Percentiles rank a stretch among this genome's conserved stretches.
Evolutionary conservation across 2,329 filamentous ascomycete species (phyloP).

Genomic region (Septoria petroselini): DNA sequence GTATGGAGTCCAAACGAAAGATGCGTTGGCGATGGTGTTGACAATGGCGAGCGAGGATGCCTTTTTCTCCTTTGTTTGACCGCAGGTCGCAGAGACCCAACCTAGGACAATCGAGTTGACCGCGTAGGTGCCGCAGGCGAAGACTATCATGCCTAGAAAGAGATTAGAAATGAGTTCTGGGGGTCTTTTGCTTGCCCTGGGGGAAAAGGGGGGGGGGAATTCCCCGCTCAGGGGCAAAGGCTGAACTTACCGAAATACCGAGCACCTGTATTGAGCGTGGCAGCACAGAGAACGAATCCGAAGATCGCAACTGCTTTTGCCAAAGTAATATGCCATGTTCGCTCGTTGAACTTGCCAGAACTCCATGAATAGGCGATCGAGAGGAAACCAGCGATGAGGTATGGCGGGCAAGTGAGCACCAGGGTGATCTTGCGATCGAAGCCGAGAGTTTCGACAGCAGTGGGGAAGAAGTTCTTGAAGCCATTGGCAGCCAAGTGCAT

Average conservation of each 20-base stretch:
- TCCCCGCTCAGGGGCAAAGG: too few species aligned
- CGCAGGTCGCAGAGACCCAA: slow-evolving; percentile 47
- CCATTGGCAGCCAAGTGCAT: slow-evolving; percentile 54
- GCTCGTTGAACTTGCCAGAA: slow-evolving; percentile 42
- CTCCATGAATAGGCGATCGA: slow-evolving; percentile 37
- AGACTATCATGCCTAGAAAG: slow-evolving; percentile 22
- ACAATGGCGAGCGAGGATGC: slow-evolving; percentile 50
- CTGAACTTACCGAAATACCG: slow-evolving; percentile 27
- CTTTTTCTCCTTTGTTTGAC: slow-evolving; percentile 52
- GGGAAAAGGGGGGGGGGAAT: too few species aligned
- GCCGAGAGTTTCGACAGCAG: slow-evolving; percentile 50
- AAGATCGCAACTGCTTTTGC: slow-evolving; percentile 39
- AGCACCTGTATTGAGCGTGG: slow-evolving; percentile 39
- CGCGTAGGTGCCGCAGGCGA: slow-evolving; percentile 42
- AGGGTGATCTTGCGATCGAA: slow-evolving; percentile 51
- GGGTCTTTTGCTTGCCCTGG: too few species aligned
- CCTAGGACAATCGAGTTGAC: slow-evolving; percentile 51
- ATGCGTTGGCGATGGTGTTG: slow-evolving; percentile 49
- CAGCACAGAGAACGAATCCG: slow-evolving; percentile 40
- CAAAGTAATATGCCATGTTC: slow-evolving; percentile 42
- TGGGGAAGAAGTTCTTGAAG: slow-evolving; percentile 49
- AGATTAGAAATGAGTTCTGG: neutral
- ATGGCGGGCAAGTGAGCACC: slow-evolving; percentile 46
- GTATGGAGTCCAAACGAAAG: slow-evolving; percentile 53
- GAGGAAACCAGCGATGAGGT: slow-evolving; percentile 34